Conservation (phyloP, 768 basidiomycete species). For the Termitomyces sp. region DNA sequence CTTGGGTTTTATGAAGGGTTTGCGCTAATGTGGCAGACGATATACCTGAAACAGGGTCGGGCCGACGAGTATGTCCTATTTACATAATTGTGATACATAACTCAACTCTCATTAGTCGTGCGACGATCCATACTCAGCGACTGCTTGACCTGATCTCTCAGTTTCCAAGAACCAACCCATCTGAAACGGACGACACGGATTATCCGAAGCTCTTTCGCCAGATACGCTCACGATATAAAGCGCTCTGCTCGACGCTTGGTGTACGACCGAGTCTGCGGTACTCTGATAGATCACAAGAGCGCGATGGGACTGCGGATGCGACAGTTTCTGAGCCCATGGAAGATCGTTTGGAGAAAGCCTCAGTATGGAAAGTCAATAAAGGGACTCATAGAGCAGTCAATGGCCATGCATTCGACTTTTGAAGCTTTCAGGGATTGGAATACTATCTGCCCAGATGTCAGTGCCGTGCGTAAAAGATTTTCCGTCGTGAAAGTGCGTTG, state of each 20-base stretch:
- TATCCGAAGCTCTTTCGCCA: constrained; percentile 72
- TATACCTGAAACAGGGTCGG: constrained; percentile 35
- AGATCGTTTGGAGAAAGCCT: neutral
- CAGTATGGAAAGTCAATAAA: constrained; percentile 10
- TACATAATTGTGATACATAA: neutral
- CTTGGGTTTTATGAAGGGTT: constrained; percentile 91
- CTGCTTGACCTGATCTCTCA: constrained; percentile 66
- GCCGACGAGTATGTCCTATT: constrained; percentile 41
- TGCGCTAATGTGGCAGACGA: constrained; percentile 61
- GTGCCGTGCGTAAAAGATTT: neutral
- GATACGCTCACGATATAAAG: constrained; percentile 84
- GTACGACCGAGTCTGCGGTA: constrained; percentile 41
- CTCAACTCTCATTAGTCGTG: constrained; percentile 34
- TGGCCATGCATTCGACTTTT: constrained; percentile 12
- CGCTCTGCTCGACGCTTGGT: constrained; percentile 78
- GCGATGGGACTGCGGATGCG: constrained; percentile 10
- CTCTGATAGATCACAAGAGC: constrained; percentile 20
- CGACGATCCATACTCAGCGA: constrained; percentile 55
- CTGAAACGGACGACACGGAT: constrained; percentile 49
- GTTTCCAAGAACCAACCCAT: constrained; percentile 79
- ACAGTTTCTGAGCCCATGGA: constrained; percentile 5
- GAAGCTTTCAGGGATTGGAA: neutral
- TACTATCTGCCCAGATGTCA: neutral
- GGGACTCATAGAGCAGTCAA: neutral
- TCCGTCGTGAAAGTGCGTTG: neutral